Evolutionary conservation across 441 rosid species (phyloP).

Genomic region (Rhodomyrtus psidioides): DNA sequence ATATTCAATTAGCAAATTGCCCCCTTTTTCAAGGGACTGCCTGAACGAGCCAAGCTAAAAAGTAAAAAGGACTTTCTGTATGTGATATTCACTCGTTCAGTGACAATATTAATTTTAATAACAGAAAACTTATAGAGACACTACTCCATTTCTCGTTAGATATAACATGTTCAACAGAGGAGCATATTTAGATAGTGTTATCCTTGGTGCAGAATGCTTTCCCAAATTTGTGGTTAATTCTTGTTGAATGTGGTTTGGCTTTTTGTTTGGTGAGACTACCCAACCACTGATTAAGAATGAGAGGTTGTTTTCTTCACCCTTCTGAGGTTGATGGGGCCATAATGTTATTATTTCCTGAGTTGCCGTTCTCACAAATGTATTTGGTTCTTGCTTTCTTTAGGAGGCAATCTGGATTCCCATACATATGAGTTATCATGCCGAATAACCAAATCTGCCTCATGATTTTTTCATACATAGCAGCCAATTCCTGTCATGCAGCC

Average conservation of each 20-base stretch:
- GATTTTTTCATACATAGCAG: background rate
- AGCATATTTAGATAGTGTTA: background rate
- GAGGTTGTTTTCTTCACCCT: background rate
- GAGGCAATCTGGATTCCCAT: background rate
- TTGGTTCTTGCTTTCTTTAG: background rate
- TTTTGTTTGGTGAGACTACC: background rate
- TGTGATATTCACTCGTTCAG: background rate
- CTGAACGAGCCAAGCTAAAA: too few relatives aligned
- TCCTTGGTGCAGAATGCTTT: background rate
- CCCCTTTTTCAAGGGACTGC: too few relatives aligned
- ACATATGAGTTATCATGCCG: background rate
- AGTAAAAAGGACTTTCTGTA: too few relatives aligned
- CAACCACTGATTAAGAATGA: background rate
- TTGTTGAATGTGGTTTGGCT: background rate
- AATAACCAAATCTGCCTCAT: background rate
- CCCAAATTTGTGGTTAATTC: background rate
- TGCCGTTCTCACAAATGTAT: background rate
- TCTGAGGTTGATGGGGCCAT: background rate
- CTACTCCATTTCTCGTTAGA: background rate
- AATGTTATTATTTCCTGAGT: background rate
- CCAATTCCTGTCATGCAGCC: too few relatives aligned
- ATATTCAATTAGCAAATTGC: background rate
- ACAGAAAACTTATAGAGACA: background rate
- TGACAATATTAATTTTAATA: background rate
- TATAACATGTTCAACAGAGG: background rate